These are phyloP conservation scores for Pseudonitzschia multiseries DNA, from an alignment of 108 stramenopile genomes.

Conservation along the genomic window DNA sequence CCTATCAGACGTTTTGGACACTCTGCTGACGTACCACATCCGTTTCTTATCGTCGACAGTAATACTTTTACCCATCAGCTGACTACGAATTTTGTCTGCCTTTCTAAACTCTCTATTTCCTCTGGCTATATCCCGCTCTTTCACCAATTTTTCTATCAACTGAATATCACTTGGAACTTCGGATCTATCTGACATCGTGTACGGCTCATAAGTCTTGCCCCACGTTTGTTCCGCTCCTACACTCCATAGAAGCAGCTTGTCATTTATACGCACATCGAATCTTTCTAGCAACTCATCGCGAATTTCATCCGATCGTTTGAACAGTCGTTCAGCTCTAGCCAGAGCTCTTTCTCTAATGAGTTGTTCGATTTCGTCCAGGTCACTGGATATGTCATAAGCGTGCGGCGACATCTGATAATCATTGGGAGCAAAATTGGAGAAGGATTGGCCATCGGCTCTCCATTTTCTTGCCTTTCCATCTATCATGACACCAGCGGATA, in stretches of 20 bases:
- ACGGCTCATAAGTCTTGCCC: background rate
- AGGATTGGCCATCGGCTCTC: constrained; percentile 64
- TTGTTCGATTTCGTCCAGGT: background rate
- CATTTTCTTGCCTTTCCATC: constrained; percentile 61
- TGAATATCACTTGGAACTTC: constrained; percentile 26
- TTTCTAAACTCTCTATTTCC: constrained; percentile 49
- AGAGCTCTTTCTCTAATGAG: constrained; percentile 38
- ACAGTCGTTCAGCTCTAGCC: constrained; percentile 51
- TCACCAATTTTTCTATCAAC: constrained; percentile 30
- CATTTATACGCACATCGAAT: constrained; percentile 55
- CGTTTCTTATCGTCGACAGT: constrained; percentile 48
- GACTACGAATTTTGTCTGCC: constrained; percentile 59
- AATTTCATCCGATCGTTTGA: constrained; percentile 53
- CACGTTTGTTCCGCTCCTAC: constrained; percentile 40
- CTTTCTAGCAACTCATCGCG: constrained; percentile 41
- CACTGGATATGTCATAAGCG: background rate
- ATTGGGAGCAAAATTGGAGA: constrained; percentile 18
- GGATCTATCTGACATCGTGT: background rate
- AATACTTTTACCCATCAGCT: constrained; percentile 42
- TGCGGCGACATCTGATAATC: constrained; percentile 1
- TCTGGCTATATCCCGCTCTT: constrained; percentile 45
- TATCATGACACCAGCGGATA: constrained; percentile 47
- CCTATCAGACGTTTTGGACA: background rate
- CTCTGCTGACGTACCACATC: constrained; percentile 44
- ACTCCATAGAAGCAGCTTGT: constrained; percentile 47